A percentile compares a stretch with the other conserved stretches of the same genome.
phyloP scores from a whole-genome alignment of 2,329 filamentous ascomycete species.

The Ascochyta fabae region DNA sequence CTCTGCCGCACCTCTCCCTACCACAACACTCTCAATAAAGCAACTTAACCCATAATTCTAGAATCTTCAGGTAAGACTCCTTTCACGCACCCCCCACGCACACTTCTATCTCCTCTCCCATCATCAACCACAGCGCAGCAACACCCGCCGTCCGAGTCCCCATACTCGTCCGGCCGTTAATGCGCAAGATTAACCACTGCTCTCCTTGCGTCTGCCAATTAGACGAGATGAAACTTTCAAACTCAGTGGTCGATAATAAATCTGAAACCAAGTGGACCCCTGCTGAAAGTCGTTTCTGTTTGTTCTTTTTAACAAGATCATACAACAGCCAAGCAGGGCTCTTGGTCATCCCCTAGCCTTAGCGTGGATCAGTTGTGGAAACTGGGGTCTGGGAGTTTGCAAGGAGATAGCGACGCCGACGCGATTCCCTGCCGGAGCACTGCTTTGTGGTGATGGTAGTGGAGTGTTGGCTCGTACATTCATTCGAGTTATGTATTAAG shows the following conservation, averaged over 20 bases:
- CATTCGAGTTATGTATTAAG: neutral
- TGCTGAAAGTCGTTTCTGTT: neutral
- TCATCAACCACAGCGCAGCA: neutral
- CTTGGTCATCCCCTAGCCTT: neutral
- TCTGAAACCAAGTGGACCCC: too few relatives aligned
- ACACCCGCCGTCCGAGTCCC: neutral
- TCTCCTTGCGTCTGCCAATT: neutral
- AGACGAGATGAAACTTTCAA: neutral
- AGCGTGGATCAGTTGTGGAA: neutral
- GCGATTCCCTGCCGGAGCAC: constrained; percentile 1
- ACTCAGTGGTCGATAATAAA: neutral
- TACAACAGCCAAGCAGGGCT: neutral
- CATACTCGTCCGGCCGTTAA: neutral
- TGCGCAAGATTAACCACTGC: neutral
- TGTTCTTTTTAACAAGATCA: neutral
- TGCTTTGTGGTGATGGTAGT: constrained; percentile 10
- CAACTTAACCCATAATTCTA: too few relatives aligned
- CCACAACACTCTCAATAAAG: too few relatives aligned
- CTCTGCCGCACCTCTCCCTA: too few relatives aligned
- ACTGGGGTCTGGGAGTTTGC: neutral
- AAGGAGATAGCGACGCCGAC: constrained; percentile 2
- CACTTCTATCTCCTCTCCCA: neutral
- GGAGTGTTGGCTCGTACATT: constrained; percentile 1
- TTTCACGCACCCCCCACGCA: too few relatives aligned
- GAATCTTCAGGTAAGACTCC: too few relatives aligned